A percentile compares a stretch with the other conserved stretches of the same genome.
These are phyloP conservation scores for Artemisia argyi DNA, from an alignment of 129 eudicot species.

Conservation along the genomic window DNA sequence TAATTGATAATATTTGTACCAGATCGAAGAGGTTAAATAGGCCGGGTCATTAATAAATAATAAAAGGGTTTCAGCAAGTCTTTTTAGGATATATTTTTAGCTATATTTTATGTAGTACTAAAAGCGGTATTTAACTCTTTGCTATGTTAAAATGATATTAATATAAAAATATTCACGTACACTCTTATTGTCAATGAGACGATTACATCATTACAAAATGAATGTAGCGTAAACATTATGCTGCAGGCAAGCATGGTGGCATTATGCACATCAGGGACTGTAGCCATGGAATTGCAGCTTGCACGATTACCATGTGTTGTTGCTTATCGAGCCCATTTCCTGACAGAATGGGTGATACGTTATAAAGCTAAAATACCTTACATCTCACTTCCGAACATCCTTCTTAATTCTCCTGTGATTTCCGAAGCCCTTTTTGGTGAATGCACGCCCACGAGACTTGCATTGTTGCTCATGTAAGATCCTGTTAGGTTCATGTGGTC, in stretches of 20 bases:
- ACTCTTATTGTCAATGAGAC: neutral
- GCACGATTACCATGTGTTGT: constrained; percentile 90
- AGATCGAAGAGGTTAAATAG: no score
- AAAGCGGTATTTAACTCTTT: no score
- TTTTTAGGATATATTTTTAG: neutral
- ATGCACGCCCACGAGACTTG: constrained; percentile 75
- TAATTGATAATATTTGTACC: neutral
- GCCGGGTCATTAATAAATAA: no score
- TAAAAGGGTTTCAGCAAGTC: no score
- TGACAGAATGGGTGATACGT: constrained; percentile 84
- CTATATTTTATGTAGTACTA: no score
- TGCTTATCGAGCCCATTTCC: constrained; percentile 91
- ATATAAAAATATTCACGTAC: neutral
- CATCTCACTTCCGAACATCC: constrained; percentile 88
- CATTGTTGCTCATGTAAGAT: constrained; percentile 59
- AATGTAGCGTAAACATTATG: neutral
- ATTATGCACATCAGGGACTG: constrained; percentile 94
- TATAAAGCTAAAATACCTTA: constrained; percentile 79
- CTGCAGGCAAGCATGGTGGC: constrained; percentile 88
- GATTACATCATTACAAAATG: neutral
- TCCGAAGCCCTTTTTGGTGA: constrained; percentile 81
- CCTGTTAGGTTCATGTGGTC: neutral
- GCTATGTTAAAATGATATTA: neutral
- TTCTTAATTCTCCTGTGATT: constrained; percentile 61
- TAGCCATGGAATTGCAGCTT: constrained; percentile 90